A percentile compares a stretch with the other conserved stretches of the same genome.
Conservation (phyloP, 2,329 filamentous ascomycete genomes). For the Neoscytalidium dimidiatum region DNA sequence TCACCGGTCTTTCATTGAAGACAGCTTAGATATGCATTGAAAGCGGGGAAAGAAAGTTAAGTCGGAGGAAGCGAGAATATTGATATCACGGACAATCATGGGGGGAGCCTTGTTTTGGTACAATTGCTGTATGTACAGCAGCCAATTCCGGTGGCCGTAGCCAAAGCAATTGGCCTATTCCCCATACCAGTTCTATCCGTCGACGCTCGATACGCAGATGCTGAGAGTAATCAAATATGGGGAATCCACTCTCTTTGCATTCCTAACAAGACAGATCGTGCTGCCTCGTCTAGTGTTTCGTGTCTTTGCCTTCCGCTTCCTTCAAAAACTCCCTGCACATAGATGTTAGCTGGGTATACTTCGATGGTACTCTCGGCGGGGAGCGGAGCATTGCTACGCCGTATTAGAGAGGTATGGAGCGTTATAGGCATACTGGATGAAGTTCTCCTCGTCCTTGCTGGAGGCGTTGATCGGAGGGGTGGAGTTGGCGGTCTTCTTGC, state of each 20-base stretch:
- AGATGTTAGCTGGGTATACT: neutral
- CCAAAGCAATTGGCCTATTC: neutral
- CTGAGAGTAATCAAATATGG: slow-evolving; percentile 9
- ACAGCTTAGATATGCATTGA: too few relatives aligned
- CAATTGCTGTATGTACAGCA: slow-evolving; percentile 16
- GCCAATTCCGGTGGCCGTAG: slow-evolving; percentile 5
- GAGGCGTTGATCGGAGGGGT: slow-evolving; percentile 62
- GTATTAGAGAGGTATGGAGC: too few relatives aligned
- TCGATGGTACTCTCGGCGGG: neutral
- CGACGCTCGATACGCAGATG: slow-evolving; percentile 8
- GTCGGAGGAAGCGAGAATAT: neutral
- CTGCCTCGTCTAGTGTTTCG: slow-evolving; percentile 22
- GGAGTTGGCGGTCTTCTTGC: slow-evolving; percentile 44
- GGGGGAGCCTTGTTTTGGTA: neutral
- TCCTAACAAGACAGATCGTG: neutral
- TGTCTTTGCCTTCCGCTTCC: slow-evolving; percentile 38
- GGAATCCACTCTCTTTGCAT: neutral
- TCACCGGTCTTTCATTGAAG: neutral
- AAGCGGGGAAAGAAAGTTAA: too few relatives aligned
- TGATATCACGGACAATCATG: neutral
- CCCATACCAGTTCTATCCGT: slow-evolving; percentile 15
- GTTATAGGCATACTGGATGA: slow-evolving; percentile 61
- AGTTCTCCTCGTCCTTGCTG: slow-evolving; percentile 69
- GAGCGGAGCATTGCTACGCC: neutral
- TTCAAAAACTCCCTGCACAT: slow-evolving; percentile 38